Evolutionary conservation across 768 basidiomycete species (phyloP), one percentile per base, ranked within the genome.

Genomic region (Steccherinum ochraceum): DNA sequence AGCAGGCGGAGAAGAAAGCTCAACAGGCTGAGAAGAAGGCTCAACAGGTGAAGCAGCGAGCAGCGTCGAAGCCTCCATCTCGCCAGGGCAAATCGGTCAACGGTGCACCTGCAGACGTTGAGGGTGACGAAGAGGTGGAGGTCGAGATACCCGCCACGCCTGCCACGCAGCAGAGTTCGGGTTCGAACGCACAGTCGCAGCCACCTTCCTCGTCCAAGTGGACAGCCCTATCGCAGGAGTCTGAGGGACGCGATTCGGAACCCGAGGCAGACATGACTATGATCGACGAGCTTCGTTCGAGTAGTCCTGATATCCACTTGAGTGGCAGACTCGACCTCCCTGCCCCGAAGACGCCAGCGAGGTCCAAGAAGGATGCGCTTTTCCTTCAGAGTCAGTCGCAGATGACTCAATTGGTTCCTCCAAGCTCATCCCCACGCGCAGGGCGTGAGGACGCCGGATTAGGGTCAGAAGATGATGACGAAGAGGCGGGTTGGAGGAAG

Each of bases 311-410:
- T 45, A 49, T 13, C 7, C 30, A 4, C 20, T 46, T 26, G 56
- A 27, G 25, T 48, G 13, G 21, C 40, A 39, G 19, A 24, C 45
- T 7, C 51, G 44, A 20, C 3, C 7, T 35, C 25, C 12, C 35
- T 11, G 35, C 35, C 35, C 11, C 35, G n/a, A 39, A n/a, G 11
- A 11, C 35, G n/a, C n/a, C n/a, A 39, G 16, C 30, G 30, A 35
- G 30, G 7, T 35, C 30, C 16, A 7, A n/a, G n/a, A n/a, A 16
- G 7, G 51, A 55, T 16, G 75, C 77, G 13, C 60, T 81, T 45
- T 84, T 85, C 59, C 62, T 80, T 23, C 72, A 35, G 30, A 35
- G 30, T 16, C 30, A 35, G 30, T 35, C 30, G 7, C 68, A 16
- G 69, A n/a, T 39, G n/a, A 23, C 41, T 18, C 16, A 23, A 10